Percentiles rank a stretch among this genome's conserved stretches.
Conservation (phyloP, 495 filamentous ascomycete species). For the Cercophora sp. region DNA sequence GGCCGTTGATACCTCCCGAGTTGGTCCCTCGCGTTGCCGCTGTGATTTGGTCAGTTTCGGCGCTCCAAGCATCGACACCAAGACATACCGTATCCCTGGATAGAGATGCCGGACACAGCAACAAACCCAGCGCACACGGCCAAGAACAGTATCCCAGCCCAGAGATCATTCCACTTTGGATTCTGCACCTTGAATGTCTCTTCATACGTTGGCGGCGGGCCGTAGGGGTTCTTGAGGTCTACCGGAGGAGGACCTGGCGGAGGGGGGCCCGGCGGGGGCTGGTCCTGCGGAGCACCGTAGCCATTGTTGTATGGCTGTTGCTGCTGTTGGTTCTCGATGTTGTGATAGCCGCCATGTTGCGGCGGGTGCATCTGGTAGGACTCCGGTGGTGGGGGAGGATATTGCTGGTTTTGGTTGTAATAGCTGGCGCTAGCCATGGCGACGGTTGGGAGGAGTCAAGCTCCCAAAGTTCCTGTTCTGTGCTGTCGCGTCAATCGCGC, state of each 20-base stretch:
- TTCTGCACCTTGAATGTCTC: conserved; percentile 74
- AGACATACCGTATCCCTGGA: conserved; percentile 66
- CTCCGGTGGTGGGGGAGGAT: conserved; percentile 20
- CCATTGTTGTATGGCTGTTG: conserved; percentile 17
- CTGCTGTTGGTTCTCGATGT: neutral
- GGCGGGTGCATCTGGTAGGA: conserved; percentile 26
- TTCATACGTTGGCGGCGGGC: conserved; percentile 51
- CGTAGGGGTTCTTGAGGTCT: neutral
- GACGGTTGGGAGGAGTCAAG: too few species aligned
- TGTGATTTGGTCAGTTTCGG: conserved; percentile 12
- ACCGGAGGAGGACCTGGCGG: conserved; percentile 16
- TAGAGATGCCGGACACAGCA: conserved; percentile 69
- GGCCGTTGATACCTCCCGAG: conserved; percentile 70
- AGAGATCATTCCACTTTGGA: conserved; percentile 84
- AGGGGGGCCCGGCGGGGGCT: conserved; percentile 2
- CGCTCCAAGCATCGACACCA: neutral
- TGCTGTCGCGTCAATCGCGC: too few species aligned
- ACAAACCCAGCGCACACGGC: conserved; percentile 70
- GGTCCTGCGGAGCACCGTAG: conserved; percentile 4
- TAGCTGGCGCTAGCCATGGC: conserved; percentile 21
- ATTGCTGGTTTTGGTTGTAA: conserved; percentile 19
- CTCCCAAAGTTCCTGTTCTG: too few species aligned
- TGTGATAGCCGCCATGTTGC: conserved; percentile 19
- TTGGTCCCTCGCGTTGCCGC: conserved; percentile 57
- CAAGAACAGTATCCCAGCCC: conserved; percentile 81